A percentile compares a stretch with the other conserved stretches of the same genome.
phyloP scores from a whole-genome alignment of 305 asterid genomes.

The Fraxinus dipetala region DNA sequence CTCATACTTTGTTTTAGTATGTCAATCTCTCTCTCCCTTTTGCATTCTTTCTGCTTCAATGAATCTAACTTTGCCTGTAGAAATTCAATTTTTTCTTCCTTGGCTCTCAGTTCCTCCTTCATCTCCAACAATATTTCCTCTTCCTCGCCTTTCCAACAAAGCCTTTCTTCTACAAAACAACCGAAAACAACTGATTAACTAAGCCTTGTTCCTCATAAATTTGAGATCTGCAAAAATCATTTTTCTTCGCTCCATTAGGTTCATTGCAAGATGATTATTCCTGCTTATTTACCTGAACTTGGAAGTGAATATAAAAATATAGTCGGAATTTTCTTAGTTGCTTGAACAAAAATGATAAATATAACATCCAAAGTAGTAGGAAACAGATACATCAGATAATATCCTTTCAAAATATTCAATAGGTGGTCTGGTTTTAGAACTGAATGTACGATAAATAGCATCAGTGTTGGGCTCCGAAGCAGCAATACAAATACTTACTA shows the following conservation, averaged over 20 bases:
- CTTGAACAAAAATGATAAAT: neutral
- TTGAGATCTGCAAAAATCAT: neutral
- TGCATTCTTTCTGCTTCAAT: conserved; percentile 53
- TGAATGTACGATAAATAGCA: neutral
- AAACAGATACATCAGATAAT: neutral
- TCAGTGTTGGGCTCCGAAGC: neutral
- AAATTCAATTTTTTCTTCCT: conserved; percentile 50
- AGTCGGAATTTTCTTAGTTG: neutral
- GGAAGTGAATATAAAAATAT: neutral
- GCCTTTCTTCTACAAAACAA: conserved; percentile 45
- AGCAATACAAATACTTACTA: neutral
- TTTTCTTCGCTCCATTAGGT: neutral
- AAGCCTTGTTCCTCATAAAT: neutral
- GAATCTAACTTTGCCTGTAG: conserved; percentile 46
- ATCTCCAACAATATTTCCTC: conserved; percentile 42
- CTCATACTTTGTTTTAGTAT: conserved; percentile 70
- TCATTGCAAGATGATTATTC: neutral
- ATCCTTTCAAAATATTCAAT: neutral
- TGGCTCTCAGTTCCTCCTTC: conserved; percentile 44
- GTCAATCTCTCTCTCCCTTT: conserved; percentile 66
- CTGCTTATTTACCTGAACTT: neutral
- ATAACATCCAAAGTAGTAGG: neutral
- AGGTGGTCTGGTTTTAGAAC: neutral
- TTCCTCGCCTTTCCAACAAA: conserved; percentile 47
- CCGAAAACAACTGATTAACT: neutral